These are phyloP conservation scores for Rhamnella rubrinervis DNA, from an alignment of 331 rosid species.

Conservation along the genomic window DNA sequence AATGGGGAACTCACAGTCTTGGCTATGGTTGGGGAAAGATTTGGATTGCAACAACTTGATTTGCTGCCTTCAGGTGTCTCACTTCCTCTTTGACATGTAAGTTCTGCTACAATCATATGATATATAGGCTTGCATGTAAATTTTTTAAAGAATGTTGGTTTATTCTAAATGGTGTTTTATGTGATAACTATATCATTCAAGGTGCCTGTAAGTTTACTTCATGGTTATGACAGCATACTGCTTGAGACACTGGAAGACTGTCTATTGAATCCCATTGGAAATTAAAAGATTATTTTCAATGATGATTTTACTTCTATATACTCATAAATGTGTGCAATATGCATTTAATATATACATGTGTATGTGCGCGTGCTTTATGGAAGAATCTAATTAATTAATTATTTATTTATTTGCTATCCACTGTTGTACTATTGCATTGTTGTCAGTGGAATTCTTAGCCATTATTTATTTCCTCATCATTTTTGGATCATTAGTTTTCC, in stretches of 20 bases:
- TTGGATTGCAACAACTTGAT: constrained; percentile 94
- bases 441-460: constrained; percentile 1
- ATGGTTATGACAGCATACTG: constrained; percentile 12
- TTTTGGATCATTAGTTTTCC: constrained; percentile 11
- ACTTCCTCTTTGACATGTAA: constrained; percentile 89
- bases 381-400: background rate
- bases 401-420: constrained; percentile 1
- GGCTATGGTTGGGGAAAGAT: constrained; percentile 97
- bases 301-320: constrained; percentile 2
- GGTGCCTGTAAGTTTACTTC: constrained; percentile 8
- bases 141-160: constrained; percentile 5
- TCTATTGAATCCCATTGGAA: constrained; percentile 3
- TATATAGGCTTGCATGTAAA: background rate
- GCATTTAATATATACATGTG: too few relatives aligned
- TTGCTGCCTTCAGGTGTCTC: constrained; percentile 91
- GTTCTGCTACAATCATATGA: constrained; percentile 24
- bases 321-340: background rate
- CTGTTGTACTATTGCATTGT: background rate
- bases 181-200: background rate
- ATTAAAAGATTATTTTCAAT: background rate
- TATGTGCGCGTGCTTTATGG: background rate
- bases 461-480: constrained; percentile 7
- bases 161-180: background rate
- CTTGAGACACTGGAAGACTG: constrained; percentile 12
- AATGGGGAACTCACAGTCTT: constrained; percentile 83